Base-by-base conservation (phyloP, 2,329 filamentous ascomycete species). In the Aspergillus uvarum region DNA sequence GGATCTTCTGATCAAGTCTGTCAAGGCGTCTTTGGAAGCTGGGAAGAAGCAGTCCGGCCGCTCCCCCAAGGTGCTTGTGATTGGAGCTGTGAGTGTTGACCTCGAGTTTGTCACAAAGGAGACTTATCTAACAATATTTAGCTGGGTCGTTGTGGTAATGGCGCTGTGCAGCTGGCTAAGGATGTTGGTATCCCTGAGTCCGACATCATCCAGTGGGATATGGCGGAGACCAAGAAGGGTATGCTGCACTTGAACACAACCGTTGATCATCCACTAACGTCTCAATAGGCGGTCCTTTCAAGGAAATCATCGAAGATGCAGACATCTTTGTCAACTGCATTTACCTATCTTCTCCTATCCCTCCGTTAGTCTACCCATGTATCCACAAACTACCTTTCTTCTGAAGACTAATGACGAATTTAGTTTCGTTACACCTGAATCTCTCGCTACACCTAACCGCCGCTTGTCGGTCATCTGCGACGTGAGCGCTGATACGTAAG, bases 301-400 rank as follows among this genome's bases (percentile, higher is more conserved):
- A 82, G 63, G 91, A 95, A 79, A 92, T 96, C 70, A 81, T 87
- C 51, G 85, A 91, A 76, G 69, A 72, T 56, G 69, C 81, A 62
- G 87, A 91, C 70, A 88, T 92, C 72, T 91, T 92, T 73, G 83
- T 95, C 75, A 96, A 95, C 81, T 92, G 89, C 84, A 94, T 96
- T 75, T 96, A 96, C 79, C 87, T 97, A 47, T 86, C 83, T 62
- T 81, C 86, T 67, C 85, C 88, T 74, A 93, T 95, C 67, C 89
- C 91, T 26, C 89, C 89, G 35, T 44, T 12, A 44, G 38, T 44
- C 5, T 14, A 7, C 14, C 38, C 14, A 16, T 19, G 38, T 44
- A 19, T 6, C 16, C 14, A 44, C 16, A 1, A 44, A n/a, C 16
- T 19, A 7, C 16, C 16, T n/a, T 44, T 7, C 14, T 16, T 44